phyloP scores from a whole-genome alignment of 768 basidiomycete genomes.

The Calvatia gigantea region DNA sequence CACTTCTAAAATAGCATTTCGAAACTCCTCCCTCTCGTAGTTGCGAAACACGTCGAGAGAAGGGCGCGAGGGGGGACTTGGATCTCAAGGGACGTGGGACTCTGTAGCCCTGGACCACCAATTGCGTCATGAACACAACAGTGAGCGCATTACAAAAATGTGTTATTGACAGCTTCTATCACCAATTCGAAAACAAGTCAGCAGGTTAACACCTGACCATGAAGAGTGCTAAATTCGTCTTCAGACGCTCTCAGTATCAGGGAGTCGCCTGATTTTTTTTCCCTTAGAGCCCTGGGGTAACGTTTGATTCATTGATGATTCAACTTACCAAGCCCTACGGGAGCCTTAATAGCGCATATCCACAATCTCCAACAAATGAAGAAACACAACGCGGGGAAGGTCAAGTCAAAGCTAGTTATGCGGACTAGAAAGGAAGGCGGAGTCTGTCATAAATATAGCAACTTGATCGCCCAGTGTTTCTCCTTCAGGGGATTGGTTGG shows the following conservation, averaged over 20 bases:
- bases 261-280: neutral
- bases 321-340: neutral
- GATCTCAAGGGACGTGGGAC: neutral
- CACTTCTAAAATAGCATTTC: neutral
- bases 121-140: slow-evolving; percentile 6
- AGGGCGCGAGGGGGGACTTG: neutral
- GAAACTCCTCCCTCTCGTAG: neutral
- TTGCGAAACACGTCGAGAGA: neutral
- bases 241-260: neutral
- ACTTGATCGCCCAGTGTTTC: slow-evolving; percentile 22
- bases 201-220: slow-evolving; percentile 4
- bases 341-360: neutral
- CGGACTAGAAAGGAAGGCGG: slow-evolving; percentile 1
- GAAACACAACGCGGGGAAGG: slow-evolving; percentile 14
- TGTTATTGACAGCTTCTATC: slow-evolving; percentile 9
- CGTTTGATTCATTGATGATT: neutral
- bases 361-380: slow-evolving; percentile 14
- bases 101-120: neutral
- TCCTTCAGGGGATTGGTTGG: slow-evolving; percentile 13
- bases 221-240: slow-evolving; percentile 3
- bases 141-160: neutral
- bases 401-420: neutral
- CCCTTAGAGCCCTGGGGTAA: slow-evolving; percentile 1
- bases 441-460: slow-evolving; percentile 16
- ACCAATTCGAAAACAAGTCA: slow-evolving; percentile 1